Base-by-base conservation (phyloP, 2,329 filamentous ascomycete species). In the Paraphaeosphaeria minitans region DNA sequence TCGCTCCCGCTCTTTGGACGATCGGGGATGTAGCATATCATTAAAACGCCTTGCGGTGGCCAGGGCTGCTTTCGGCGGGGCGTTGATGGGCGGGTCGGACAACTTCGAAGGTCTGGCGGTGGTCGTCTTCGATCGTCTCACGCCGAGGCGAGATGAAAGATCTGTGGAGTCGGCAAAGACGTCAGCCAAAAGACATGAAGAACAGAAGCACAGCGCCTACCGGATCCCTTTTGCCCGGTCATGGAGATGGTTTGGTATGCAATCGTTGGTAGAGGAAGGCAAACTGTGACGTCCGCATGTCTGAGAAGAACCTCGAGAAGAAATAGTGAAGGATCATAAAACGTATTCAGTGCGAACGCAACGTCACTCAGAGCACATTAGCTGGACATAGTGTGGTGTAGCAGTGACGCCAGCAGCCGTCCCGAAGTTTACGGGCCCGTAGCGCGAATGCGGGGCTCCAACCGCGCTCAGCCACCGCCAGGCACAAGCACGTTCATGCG, bases 1-100 rank as follows among this genome's bases (percentile, higher is more conserved):
- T 12, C 27, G 50, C 4, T 63, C 61, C 39, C 60, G 62, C 13
- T 63, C 62, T 45, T 63, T 66, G 10, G 42, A 35, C 14, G 62
- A 55, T 53, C 59, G 58, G 29, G 60, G 59, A 13, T 63, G 60
- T 7, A 75, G 61, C 66, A 75, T 74, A 42, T 75, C 71, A 66
- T 73, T 70, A 48, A 75, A 67, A 10, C 50, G 62, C 43, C 72
- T 74, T 16, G 61, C 53, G 33, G 70, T 57, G 22, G 66, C 61
- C 47, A 71, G 58, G 9, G 71, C 68, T 24, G 71, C 72, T 61
- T 70, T 75, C 14, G 74, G 72, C 10, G 73, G 71, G 4, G 71
- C 64, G 29, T 59, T 68, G 47, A 72, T 71, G 7, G 66, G 56
- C 39, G 57, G 53, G 7, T 71, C 53, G 19, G 63, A 37, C 3